Conservation (phyloP, 2,329 filamentous ascomycete genomes). For the Aspergillus brasiliensis region DNA sequence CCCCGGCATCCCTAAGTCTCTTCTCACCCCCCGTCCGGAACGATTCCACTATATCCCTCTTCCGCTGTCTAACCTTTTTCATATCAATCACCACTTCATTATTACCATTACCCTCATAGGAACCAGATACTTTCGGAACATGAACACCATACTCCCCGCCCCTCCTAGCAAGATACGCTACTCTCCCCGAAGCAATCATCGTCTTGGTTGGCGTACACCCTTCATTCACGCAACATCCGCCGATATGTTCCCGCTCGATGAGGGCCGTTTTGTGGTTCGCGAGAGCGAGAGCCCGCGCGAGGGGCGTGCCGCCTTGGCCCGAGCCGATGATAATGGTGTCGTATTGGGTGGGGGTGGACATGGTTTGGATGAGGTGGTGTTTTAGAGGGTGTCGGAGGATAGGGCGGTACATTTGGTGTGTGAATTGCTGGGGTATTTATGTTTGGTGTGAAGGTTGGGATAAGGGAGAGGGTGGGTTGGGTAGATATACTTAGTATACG, state of each 20-base stretch:
- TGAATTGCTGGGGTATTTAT: not conserved
- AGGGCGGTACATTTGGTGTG: not conserved
- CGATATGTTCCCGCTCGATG: slow-evolving; percentile 41
- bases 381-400: not conserved
- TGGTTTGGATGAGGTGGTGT: not conserved
- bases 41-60: slow-evolving; percentile 55
- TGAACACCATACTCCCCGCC: not conserved
- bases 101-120: not conserved
- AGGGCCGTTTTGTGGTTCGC: slow-evolving; percentile 7
- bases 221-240: slow-evolving; percentile 59
- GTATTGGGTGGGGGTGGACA: slow-evolving; percentile 2
- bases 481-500: too few relatives aligned
- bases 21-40: slow-evolving; percentile 53
- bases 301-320: slow-evolving; percentile 11
- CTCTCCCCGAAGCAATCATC: slow-evolving; percentile 56
- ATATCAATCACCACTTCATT: slow-evolving; percentile 47
- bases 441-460: not conserved
- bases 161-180: slow-evolving; percentile 42
- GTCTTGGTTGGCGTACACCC: slow-evolving; percentile 62
- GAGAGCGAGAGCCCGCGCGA: slow-evolving; percentile 2
- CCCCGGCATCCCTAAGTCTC: not conserved
- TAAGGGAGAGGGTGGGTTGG: not conserved
- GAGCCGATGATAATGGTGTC: slow-evolving; percentile 13
- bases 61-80: slow-evolving; percentile 53
- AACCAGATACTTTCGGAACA: not conserved